Conservation (phyloP, 1,284 basidiomycete genomes). For the Leccinum insolens region DNA sequence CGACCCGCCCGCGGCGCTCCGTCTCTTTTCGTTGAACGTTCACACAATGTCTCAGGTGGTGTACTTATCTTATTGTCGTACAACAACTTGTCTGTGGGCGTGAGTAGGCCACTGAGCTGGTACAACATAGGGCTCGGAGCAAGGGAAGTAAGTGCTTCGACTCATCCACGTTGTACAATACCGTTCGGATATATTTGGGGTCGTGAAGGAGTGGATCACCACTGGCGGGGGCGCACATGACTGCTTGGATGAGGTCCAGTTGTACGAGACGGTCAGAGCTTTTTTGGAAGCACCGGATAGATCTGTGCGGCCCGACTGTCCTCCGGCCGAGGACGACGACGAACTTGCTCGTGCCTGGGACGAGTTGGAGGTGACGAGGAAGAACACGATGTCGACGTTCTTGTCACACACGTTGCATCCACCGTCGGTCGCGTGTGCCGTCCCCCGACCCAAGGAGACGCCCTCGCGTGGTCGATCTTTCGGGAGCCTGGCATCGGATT, state of each 20-base stretch:
- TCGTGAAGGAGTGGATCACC: constrained; percentile 70
- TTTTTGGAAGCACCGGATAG: constrained; percentile 62
- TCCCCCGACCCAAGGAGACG: constrained; percentile 32
- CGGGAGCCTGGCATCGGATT: constrained; percentile 60
- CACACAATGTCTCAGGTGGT: no score
- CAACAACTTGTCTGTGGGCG: no score
- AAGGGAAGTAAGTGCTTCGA: no score
- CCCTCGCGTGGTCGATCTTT: constrained; percentile 42
- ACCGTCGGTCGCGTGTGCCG: constrained; percentile 32
- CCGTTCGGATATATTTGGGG: constrained; percentile 63
- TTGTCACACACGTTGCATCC: constrained; percentile 65
- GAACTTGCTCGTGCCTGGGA: constrained; percentile 50
- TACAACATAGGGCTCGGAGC: no score
- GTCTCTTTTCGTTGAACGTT: no score
- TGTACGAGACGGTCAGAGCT: constrained; percentile 55
- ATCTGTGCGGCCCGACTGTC: constrained; percentile 40
- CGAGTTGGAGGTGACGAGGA: constrained; percentile 47
- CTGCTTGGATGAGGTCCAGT: constrained; percentile 66
- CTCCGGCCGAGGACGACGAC: constrained; percentile 39
- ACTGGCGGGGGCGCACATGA: constrained; percentile 76
- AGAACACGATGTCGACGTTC: constrained; percentile 50
- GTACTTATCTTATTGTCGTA: no score
- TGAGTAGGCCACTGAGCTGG: no score
- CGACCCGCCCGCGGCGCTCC: no score
- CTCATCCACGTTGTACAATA: constrained; percentile 40